Percentiles rank a stretch among this genome's conserved stretches.
Evolutionary conservation across 371 early-diverging fungal genomes (phyloP).

Genomic region (Dinochytrium kinnereticum): DNA sequence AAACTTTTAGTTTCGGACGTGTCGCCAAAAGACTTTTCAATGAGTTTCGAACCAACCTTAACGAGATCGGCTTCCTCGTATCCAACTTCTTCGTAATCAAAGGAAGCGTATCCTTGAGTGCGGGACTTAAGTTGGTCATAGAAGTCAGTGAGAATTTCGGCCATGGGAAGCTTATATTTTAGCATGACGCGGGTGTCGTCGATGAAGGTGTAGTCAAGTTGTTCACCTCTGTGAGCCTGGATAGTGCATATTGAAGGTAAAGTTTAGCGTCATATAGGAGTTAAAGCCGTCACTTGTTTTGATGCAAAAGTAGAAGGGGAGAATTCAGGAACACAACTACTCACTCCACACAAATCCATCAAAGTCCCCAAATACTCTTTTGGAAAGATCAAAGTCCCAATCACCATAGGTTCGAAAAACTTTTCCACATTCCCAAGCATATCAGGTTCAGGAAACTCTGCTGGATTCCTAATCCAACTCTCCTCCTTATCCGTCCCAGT

Average conservation of each 20-base stretch:
- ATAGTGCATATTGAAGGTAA: no score
- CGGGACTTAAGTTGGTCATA: constrained; percentile 90
- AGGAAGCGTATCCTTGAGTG: constrained; percentile 92
- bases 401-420: constrained; percentile 91
- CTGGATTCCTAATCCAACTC: constrained; percentile 78
- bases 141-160: constrained; percentile 93
- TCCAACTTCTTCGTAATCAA: constrained; percentile 95
- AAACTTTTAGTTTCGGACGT: no score
- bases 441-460: constrained; percentile 87
- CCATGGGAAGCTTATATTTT: constrained; percentile 85
- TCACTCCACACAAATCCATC: constrained; percentile 87
- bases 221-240: constrained; percentile 73
- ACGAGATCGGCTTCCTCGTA: constrained; percentile 88
- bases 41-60: no score
- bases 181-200: constrained; percentile 86
- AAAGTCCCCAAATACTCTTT: constrained; percentile 88
- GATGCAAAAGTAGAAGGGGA: not conserved
- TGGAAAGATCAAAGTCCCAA: constrained; percentile 91
- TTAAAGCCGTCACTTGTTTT: no score
- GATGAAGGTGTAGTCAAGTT: constrained; percentile 81
- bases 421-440: constrained; percentile 69
- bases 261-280: no score
- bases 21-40: no score
- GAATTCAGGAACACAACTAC: constrained; percentile 22
- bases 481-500: not conserved